Conservation (phyloP, 768 basidiomycete genomes). For the Lentinula sp. region DNA sequence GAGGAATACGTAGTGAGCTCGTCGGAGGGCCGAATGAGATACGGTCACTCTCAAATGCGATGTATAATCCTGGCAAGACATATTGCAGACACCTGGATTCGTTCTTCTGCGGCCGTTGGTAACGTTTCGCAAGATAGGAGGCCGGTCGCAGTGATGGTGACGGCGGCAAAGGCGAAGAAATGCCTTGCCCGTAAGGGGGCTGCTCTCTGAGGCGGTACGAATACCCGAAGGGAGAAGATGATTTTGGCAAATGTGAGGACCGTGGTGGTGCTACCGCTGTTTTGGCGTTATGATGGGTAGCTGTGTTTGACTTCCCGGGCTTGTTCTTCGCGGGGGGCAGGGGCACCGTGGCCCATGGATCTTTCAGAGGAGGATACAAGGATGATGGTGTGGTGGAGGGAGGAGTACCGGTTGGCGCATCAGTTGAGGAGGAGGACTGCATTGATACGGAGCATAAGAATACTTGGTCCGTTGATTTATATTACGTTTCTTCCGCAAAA, state of each 20-base stretch:
- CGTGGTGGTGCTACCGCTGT: not conserved
- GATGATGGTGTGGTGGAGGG: not conserved
- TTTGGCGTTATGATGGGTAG: not conserved
- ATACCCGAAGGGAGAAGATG: not conserved
- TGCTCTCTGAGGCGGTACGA: not conserved
- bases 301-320: not conserved
- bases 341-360: not conserved
- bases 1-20: not conserved
- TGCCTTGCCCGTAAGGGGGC: not conserved
- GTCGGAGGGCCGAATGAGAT: constrained; percentile 7
- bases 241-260: not conserved
- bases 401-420: not conserved
- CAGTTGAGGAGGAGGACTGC: not conserved
- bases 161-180: not conserved
- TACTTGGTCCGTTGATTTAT: not conserved
- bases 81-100: constrained; percentile 16
- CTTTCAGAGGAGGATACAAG: not conserved
- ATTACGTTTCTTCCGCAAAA: not conserved
- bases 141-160: not conserved
- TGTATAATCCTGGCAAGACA: constrained; percentile 14
- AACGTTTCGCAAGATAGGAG: not conserved
- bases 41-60: constrained; percentile 17
- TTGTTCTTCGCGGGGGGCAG: not conserved
- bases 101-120: constrained; percentile 4
- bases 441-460: not conserved